phyloP scores from a whole-genome alignment of 805 yeast species.

The Limtongozyma cylindracea region DNA sequence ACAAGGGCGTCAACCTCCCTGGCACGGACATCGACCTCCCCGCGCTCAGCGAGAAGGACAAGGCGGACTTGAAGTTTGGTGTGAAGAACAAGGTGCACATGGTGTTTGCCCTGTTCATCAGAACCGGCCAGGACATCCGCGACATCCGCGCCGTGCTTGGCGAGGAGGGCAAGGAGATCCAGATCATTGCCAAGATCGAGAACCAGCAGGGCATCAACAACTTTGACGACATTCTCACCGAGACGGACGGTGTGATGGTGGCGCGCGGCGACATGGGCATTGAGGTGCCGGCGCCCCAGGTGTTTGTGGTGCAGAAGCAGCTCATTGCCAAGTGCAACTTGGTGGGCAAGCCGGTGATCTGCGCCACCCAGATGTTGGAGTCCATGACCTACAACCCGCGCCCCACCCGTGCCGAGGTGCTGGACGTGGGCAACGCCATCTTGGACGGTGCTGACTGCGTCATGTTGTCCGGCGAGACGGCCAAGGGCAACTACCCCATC shows the following conservation, averaged over 20 bases:
- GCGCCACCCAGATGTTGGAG: conserved; percentile 99
- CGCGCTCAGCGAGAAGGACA: conserved; percentile 92
- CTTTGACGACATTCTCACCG: conserved; percentile 85
- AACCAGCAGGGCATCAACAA: conserved; percentile 99
- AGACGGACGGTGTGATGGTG: conserved; percentile 99
- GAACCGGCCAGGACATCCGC: conserved; percentile 74
- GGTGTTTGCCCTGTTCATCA: conserved; percentile 96
- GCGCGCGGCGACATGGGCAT: conserved; percentile 99
- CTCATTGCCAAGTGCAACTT: conserved; percentile 97
- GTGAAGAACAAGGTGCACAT: conserved; percentile 94
- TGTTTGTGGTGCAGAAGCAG: conserved; percentile 95
- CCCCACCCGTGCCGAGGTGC: conserved; percentile 99
- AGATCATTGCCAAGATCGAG: conserved; percentile 94
- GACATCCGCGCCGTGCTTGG: conserved; percentile 89
- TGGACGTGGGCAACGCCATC: conserved; percentile 97
- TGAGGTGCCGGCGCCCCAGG: conserved; percentile 98
- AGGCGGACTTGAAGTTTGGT: conserved; percentile 79
- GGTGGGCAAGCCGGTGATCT: conserved; percentile 98
- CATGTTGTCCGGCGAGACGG: conserved; percentile 98
- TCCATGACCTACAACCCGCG: conserved; percentile 99
- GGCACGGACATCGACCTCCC: conserved; percentile 98
- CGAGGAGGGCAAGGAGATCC: conserved; percentile 89
- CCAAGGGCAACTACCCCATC: conserved; percentile 95
- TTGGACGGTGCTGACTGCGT: conserved; percentile 99
- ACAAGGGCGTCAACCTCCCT: conserved; percentile 98